Evolutionary conservation across 345 rosid species (phyloP).

Genomic region (Pelargonium nanum): DNA sequence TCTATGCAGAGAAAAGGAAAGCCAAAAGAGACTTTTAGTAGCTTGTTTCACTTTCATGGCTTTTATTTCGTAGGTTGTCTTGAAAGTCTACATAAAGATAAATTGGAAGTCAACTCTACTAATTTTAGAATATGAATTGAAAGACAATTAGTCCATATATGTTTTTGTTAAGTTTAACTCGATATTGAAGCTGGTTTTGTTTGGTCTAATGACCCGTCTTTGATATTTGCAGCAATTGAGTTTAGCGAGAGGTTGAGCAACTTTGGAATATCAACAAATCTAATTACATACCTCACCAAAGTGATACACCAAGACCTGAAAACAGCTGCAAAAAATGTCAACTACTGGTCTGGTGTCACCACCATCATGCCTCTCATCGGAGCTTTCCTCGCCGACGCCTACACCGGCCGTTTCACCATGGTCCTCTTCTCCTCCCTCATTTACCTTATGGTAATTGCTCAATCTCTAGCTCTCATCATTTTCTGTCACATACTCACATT

Average conservation of each 20-base stretch:
- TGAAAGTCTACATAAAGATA: too few species aligned
- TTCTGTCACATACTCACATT: background rate
- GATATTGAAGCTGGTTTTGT: background rate
- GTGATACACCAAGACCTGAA: constrained; percentile 33
- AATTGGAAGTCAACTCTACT: too few species aligned
- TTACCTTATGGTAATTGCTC: constrained; percentile 28
- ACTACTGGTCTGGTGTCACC: constrained; percentile 48
- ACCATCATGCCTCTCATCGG: constrained; percentile 39
- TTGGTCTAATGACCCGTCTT: background rate
- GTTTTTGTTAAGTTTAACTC: too few species aligned
- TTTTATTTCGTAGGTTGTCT: too few species aligned
- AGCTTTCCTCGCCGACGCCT: constrained; percentile 38
- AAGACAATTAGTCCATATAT: too few species aligned
- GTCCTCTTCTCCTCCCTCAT: constrained; percentile 28
- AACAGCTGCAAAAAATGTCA: constrained; percentile 37
- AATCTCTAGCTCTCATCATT: background rate
- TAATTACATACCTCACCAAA: constrained; percentile 31
- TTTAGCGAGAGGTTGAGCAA: constrained; percentile 38
- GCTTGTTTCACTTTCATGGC: too few species aligned
- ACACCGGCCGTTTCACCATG: constrained; percentile 31
- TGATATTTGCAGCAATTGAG: constrained; percentile 32
- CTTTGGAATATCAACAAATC: constrained; percentile 31
- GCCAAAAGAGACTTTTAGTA: too few species aligned
- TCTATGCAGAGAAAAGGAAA: too few species aligned
- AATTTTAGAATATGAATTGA: too few species aligned